Evolutionary conservation across 495 filamentous ascomycete genomes (phyloP).

Genomic region (Achaetomiella virescens): DNA sequence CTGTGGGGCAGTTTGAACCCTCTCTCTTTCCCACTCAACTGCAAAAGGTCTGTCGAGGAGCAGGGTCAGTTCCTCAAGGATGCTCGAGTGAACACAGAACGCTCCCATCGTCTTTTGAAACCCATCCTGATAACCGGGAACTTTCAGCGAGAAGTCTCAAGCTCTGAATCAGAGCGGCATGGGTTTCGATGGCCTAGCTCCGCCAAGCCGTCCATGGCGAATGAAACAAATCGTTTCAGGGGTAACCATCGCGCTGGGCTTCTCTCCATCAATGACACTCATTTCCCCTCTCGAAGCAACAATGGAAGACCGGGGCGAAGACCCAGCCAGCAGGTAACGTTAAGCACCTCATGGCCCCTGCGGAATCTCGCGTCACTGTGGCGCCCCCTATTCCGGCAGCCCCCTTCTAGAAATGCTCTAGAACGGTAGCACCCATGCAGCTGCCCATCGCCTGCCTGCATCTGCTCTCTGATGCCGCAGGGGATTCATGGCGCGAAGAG

Average conservation of each 20-base stretch:
- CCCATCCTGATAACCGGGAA: background rate
- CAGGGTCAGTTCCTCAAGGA: too few species aligned
- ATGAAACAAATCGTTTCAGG: constrained; percentile 1
- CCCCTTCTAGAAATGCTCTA: constrained; percentile 3
- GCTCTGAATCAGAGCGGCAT: background rate
- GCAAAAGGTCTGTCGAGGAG: too few species aligned
- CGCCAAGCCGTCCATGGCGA: background rate
- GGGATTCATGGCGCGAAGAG: background rate
- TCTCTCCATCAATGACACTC: background rate
- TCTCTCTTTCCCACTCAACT: too few species aligned
- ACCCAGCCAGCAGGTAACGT: background rate
- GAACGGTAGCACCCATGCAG: background rate
- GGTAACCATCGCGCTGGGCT: background rate
- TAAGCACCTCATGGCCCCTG: background rate
- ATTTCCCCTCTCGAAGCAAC: background rate
- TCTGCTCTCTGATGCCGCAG: background rate
- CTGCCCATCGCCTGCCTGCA: background rate
- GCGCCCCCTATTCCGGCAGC: constrained; percentile 1
- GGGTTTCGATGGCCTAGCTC: background rate
- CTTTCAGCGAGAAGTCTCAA: too few species aligned
- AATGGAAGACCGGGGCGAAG: background rate
- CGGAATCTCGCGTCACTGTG: background rate
- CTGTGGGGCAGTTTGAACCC: too few species aligned
- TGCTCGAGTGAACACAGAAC: too few species aligned
- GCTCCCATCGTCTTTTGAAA: background rate